Evolutionary conservation across 805 yeast genomes (phyloP).

Genomic region (Clavispora santaluciae): DNA sequence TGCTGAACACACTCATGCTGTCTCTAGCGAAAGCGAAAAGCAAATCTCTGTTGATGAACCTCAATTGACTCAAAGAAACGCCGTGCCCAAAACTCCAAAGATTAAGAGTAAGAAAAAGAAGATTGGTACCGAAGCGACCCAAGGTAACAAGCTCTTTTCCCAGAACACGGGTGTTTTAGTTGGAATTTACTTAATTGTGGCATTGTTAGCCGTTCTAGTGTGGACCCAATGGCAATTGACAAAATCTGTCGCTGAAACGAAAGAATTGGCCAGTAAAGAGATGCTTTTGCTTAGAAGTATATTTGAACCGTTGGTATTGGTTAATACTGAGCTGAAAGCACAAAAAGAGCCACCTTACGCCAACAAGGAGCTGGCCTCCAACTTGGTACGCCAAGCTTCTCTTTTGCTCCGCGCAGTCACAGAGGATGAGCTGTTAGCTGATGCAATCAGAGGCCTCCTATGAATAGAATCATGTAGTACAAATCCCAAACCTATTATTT

Average conservation of each 20-base stretch:
- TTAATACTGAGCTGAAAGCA: not conserved
- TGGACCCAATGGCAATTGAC: conserved; percentile 4
- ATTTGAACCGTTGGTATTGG: not conserved
- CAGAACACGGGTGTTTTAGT: not conserved
- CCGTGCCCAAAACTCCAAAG: not conserved
- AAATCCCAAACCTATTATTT: not conserved
- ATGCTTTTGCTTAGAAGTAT: not conserved
- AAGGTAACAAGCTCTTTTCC: not conserved
- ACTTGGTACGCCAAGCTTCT: conserved; percentile 6
- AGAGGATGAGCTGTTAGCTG: not conserved
- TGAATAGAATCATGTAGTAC: not conserved
- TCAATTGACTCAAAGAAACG: not conserved
- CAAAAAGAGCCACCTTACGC: not conserved
- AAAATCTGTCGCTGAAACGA: conserved; percentile 1
- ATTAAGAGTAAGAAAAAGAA: not conserved
- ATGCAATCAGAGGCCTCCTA: not conserved
- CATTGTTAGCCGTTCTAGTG: not conserved
- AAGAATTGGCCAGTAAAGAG: conserved; percentile 1
- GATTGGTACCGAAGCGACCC: not conserved
- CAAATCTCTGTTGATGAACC: not conserved
- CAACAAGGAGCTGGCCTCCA: conserved; percentile 5
- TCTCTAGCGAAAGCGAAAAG: not conserved
- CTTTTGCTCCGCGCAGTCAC: conserved; percentile 3
- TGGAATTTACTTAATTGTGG: not conserved
- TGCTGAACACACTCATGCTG: conserved; percentile 6